phyloP scores from a whole-genome alignment of 108 stramenopile species.

The Schizochytrium sp. region DNA sequence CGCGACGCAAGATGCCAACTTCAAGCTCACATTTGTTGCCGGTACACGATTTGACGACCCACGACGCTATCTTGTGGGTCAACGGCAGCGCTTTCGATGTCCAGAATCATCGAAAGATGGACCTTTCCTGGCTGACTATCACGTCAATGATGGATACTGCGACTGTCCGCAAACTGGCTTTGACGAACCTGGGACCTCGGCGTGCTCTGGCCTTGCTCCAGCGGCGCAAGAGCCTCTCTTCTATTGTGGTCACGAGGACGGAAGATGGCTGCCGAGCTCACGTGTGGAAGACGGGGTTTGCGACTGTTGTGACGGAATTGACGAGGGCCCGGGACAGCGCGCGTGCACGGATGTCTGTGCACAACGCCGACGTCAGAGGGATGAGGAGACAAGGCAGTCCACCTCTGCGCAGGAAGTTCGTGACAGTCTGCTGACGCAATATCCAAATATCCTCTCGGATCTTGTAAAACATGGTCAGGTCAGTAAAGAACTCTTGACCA shows the following conservation, averaged over 20 bases:
- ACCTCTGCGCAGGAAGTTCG: too few species aligned
- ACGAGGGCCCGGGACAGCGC: constrained; percentile 1
- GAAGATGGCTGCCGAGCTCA: background rate
- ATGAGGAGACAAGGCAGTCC: background rate
- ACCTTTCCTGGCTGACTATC: background rate
- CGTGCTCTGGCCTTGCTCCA: background rate
- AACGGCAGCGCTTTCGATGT: background rate
- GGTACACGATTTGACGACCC: background rate
- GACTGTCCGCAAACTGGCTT: background rate
- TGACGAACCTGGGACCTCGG: constrained; percentile 5
- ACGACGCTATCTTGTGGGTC: background rate
- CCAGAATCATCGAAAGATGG: background rate
- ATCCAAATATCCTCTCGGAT: too few species aligned
- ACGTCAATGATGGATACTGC: background rate
- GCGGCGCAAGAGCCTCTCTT: background rate
- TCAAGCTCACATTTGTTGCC: background rate
- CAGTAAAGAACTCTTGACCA: too few species aligned
- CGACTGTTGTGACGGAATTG: background rate
- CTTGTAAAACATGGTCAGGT: too few species aligned
- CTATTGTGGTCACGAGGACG: background rate
- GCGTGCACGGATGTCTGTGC: background rate
- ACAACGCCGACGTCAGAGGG: background rate
- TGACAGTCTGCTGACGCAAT: too few species aligned
- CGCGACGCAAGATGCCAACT: background rate
- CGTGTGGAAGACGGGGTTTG: background rate